These are phyloP conservation scores for Wallacemonas sp. DNA, from an alignment of 208 protist genomes.

Conservation along the genomic window DNA sequence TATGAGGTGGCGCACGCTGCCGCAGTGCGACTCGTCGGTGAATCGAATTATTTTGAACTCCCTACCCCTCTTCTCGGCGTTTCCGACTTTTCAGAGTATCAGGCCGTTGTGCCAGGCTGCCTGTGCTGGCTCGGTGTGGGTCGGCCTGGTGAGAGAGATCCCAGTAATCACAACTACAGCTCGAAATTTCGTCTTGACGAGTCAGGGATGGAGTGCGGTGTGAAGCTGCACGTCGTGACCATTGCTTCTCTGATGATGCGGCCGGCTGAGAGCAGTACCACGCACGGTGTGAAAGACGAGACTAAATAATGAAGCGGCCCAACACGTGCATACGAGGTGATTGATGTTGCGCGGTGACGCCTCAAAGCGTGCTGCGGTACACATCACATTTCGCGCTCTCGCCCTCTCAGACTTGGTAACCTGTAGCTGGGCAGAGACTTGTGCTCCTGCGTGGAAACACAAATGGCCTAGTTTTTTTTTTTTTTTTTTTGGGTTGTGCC, in stretches of 20 bases:
- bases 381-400: no score
- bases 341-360: no score
- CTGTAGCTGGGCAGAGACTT: no score
- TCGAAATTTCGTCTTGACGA: slow-evolving; percentile 66
- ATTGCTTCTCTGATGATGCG: slow-evolving; percentile 67
- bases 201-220: slow-evolving; percentile 59
- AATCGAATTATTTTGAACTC: slow-evolving; percentile 45
- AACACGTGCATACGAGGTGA: no score
- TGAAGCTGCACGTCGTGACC: slow-evolving; percentile 67
- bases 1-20: slow-evolving; percentile 56
- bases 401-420: no score
- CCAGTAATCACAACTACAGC: slow-evolving; percentile 74
- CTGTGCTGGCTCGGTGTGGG: slow-evolving; percentile 73
- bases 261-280: neutral
- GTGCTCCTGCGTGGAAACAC: no score
- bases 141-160: slow-evolving; percentile 21
- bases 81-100: slow-evolving; percentile 78
- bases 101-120: slow-evolving; percentile 65
- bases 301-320: neutral
- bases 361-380: no score
- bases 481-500: neutral
- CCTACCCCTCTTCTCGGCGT: slow-evolving; percentile 54
- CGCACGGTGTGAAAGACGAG: neutral
- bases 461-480: no score
- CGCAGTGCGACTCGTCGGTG: slow-evolving; percentile 49